Percentiles rank a stretch among this genome's conserved stretches.
Evolutionary conservation across 768 basidiomycete genomes (phyloP).

Genomic region (Porphyrellus cyaneotinctus): DNA sequence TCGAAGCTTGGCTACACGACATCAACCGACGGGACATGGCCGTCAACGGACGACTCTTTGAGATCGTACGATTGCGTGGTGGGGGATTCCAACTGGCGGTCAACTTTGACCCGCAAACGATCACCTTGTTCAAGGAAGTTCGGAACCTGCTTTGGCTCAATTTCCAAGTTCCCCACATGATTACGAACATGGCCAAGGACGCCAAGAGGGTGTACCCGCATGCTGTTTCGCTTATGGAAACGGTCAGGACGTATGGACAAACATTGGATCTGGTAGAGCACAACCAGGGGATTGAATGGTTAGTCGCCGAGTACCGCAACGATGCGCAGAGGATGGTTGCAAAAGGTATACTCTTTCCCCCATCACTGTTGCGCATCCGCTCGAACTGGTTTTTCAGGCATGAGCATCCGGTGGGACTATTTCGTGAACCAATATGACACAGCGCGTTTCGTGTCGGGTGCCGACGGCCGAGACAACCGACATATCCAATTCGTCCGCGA

Average conservation of each 20-base stretch:
- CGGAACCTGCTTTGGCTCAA: conserved; percentile 93
- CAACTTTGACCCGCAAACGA: conserved; percentile 98
- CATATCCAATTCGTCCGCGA: conserved; percentile 94
- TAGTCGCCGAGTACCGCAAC: conserved; percentile 92
- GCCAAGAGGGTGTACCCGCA: conserved; percentile 98
- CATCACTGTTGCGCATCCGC: background rate
- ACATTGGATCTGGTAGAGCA: conserved; percentile 87
- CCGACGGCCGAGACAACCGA: conserved; percentile 79
- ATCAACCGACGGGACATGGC: conserved; percentile 92
- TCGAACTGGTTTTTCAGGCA: conserved; percentile 49
- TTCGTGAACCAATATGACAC: conserved; percentile 94
- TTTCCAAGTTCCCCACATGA: conserved; percentile 92
- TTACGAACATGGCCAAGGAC: conserved; percentile 96
- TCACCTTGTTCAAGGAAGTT: conserved; percentile 98
- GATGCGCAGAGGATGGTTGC: conserved; percentile 91
- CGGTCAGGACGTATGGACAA: conserved; percentile 96
- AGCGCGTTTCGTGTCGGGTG: conserved; percentile 62
- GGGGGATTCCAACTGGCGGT: conserved; percentile 86
- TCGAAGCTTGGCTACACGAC: conserved; percentile 94
- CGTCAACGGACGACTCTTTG: conserved; percentile 88
- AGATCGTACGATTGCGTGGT: conserved; percentile 74
- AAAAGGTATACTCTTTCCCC: conserved; percentile 56
- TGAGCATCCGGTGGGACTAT: conserved; percentile 95
- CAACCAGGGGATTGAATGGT: conserved; percentile 89
- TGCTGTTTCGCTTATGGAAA: conserved; percentile 98